These are phyloP conservation scores for Avena atlantica DNA, from an alignment of 176 grass and related monocot species.

Conservation along the genomic window DNA sequence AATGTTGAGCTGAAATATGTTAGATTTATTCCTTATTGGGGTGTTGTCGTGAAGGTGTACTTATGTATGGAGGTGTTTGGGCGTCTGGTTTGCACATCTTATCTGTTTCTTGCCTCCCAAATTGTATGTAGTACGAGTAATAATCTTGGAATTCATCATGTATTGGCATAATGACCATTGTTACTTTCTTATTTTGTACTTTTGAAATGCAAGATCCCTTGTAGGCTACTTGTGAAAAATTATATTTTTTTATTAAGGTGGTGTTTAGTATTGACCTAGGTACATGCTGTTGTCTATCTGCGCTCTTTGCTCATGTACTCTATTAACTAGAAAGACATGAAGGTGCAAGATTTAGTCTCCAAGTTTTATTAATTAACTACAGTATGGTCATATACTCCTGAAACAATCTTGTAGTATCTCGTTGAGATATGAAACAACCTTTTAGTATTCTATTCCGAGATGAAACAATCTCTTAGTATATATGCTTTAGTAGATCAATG, in stretches of 20 bases:
- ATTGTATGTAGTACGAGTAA: not conserved
- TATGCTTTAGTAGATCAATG: no score
- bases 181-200: not conserved
- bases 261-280: not conserved
- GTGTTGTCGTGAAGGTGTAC: slow-evolving; percentile 3
- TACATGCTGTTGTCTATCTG: not conserved
- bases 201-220: not conserved
- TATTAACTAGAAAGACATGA: not conserved
- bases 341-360: no score
- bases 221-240: not conserved
- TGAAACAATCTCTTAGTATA: no score
- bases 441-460: no score
- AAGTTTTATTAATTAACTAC: no score
- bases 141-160: not conserved
- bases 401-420: no score
- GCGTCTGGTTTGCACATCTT: not conserved
- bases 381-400: no score
- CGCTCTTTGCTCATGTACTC: slow-evolving; percentile 11
- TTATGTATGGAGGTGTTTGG: slow-evolving; percentile 17
- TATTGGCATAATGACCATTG: not conserved
- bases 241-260: not conserved
- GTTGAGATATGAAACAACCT: no score
- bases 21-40: not conserved
- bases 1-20: slow-evolving; percentile 15
- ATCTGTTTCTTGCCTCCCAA: slow-evolving; percentile 6